Conservation (phyloP, 805 yeast genomes). For the Starmerella potacharoeniae region DNA sequence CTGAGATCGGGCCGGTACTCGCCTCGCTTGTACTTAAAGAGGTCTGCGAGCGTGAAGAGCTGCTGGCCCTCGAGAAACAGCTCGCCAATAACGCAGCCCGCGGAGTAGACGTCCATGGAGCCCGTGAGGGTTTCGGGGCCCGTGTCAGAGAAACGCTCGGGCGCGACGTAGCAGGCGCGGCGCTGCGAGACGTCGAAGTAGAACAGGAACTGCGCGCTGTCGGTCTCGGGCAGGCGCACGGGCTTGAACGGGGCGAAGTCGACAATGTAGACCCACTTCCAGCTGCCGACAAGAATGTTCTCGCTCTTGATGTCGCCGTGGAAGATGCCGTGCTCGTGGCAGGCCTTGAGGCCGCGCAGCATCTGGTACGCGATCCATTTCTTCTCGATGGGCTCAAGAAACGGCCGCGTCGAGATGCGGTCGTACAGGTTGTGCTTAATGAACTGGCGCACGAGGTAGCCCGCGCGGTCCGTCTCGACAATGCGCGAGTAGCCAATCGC, state of each 20-base stretch:
- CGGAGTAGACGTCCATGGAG: constrained; percentile 58
- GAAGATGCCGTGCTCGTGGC: constrained; percentile 50
- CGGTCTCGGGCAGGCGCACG: constrained; percentile 73
- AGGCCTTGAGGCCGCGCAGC: constrained; percentile 45
- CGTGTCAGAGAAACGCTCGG: constrained; percentile 59
- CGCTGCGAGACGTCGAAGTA: constrained; percentile 85
- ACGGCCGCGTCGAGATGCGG: constrained; percentile 76
- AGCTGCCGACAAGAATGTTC: constrained; percentile 71
- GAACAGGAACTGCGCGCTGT: constrained; percentile 83
- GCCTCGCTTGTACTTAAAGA: constrained; percentile 66
- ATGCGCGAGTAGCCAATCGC: constrained; percentile 61
- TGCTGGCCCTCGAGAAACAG: constrained; percentile 78
- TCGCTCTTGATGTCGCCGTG: constrained; percentile 94
- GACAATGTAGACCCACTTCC: constrained; percentile 74
- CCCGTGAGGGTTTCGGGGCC: constrained; percentile 33
- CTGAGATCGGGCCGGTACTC: constrained; percentile 56
- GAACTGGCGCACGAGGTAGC: constrained; percentile 75
- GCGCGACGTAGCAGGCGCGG: constrained; percentile 83
- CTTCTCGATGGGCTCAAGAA: constrained; percentile 68
- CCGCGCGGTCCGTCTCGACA: constrained; percentile 84
- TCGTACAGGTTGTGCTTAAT: constrained; percentile 75
- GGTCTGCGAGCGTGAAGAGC: constrained; percentile 72
- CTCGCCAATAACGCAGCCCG: constrained; percentile 77
- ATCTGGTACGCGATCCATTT: constrained; percentile 77
- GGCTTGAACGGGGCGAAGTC: constrained; percentile 88